These are phyloP conservation scores for Mycena pura DNA, from an alignment of 768 basidiomycete species.

Conservation along the genomic window DNA sequence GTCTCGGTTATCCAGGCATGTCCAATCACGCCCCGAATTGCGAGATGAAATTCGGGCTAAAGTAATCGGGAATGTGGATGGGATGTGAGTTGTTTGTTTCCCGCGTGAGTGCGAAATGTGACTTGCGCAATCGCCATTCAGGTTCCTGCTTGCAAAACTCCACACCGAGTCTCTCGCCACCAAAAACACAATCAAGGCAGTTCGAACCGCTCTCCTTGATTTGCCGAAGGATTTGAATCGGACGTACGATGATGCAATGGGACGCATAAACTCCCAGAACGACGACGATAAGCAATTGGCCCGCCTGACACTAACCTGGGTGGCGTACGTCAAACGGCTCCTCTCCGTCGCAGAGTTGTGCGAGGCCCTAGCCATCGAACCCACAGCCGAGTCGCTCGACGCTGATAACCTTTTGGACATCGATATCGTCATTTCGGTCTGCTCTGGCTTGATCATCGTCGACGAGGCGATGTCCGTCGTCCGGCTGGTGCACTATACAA, in stretches of 20 bases:
- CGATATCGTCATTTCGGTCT: not conserved
- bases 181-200: not conserved
- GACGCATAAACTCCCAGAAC: not conserved
- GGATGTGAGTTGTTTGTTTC: not conserved
- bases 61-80: not conserved
- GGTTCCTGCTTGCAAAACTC: slow-evolving; percentile 15
- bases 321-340: not conserved
- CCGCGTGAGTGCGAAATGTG: not conserved
- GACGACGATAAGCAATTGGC: slow-evolving; percentile 3
- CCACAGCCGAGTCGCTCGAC: not conserved
- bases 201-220: not conserved
- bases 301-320: not conserved
- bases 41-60: not conserved
- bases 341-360: not conserved
- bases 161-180: not conserved
- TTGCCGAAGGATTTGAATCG: not conserved
- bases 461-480: not conserved
- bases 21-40: not conserved
- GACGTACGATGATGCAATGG: slow-evolving; percentile 5
- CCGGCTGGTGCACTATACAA: not conserved
- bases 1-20: not conserved
- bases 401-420: not conserved
- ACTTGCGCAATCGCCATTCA: no score
- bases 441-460: not conserved
- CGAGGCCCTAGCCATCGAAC: not conserved